Percentiles rank a stretch among this genome's conserved stretches.
Evolutionary conservation across 306 rosid genomes (phyloP).

Genomic region (Adenanthera pavonina): DNA sequence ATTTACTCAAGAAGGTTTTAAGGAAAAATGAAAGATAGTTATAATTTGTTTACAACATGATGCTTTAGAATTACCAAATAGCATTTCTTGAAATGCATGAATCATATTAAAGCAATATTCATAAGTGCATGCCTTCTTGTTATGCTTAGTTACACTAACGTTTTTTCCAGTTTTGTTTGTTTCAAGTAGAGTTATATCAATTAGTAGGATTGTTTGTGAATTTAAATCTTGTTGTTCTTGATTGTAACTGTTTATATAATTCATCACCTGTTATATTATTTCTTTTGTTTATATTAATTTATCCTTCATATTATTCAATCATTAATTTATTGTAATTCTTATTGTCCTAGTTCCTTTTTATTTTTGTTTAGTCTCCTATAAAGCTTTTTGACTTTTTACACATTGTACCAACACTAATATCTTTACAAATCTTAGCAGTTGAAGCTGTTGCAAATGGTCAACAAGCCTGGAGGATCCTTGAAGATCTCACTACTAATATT

Average conservation of each 20-base stretch:
- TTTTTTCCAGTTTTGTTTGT: too few species aligned
- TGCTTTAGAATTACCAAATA: not conserved
- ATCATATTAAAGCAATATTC: too few species aligned
- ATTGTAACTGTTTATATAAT: not conserved
- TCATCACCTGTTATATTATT: not conserved
- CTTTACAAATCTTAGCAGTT: not conserved
- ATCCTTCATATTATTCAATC: not conserved
- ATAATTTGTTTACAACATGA: too few species aligned
- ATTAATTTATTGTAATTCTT: not conserved
- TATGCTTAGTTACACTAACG: too few species aligned
- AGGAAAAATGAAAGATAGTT: not conserved
- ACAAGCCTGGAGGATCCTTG: constrained; percentile 91
- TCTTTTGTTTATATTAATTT: not conserved
- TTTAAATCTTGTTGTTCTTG: not conserved
- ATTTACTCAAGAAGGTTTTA: not conserved
- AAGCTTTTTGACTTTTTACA: not conserved
- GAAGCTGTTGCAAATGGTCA: constrained; percentile 60
- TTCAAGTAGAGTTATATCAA: too few species aligned
- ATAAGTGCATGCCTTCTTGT: not conserved
- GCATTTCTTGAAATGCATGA: too few species aligned
- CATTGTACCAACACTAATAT: not conserved
- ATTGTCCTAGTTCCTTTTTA: not conserved
- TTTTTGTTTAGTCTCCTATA: not conserved
- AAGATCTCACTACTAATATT: constrained; percentile 72
- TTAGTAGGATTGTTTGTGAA: too few species aligned